Evolutionary conservation across 2,329 filamentous ascomycete species (phyloP).

Genomic region (Fusarium setosum): DNA sequence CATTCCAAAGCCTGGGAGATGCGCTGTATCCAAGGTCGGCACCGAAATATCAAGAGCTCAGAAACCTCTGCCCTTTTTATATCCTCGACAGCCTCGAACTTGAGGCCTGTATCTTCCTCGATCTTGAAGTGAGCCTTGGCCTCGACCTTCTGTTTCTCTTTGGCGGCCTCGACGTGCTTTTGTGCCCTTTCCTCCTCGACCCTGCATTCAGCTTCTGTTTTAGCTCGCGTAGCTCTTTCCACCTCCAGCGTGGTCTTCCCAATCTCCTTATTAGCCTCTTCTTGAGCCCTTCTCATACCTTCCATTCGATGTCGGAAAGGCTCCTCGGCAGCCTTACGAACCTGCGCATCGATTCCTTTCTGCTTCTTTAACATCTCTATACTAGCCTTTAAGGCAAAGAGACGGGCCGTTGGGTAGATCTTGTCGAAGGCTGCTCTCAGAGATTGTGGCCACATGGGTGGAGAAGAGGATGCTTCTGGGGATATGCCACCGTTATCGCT

Average conservation of each 20-base stretch:
- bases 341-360: slow-evolving; percentile 57
- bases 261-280: slow-evolving; percentile 52
- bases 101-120: no score
- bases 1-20: no score
- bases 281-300: slow-evolving; percentile 39
- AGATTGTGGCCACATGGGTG: no score
- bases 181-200: slow-evolving; percentile 45
- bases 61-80: slow-evolving; percentile 58
- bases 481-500: no score
- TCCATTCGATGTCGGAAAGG: slow-evolving; percentile 46
- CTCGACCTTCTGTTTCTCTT: slow-evolving; percentile 55
- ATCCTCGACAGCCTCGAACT: slow-evolving; percentile 57
- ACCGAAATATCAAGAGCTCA: no score
- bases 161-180: slow-evolving; percentile 59
- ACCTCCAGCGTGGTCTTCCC: slow-evolving; percentile 45
- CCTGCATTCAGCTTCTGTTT: slow-evolving; percentile 54
- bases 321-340: slow-evolving; percentile 59
- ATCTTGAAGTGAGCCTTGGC: slow-evolving; percentile 60
- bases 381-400: slow-evolving; percentile 58
- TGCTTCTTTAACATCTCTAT: slow-evolving; percentile 58
- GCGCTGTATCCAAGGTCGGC: no score
- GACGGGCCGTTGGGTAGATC: no score
- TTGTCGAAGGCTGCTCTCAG: no score
- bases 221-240: slow-evolving; percentile 57
- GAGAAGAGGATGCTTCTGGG: no score